A percentile compares a stretch with the other conserved stretches of the same genome.
Evolutionary conservation across 139 green algal species (phyloP).

Genomic region (Limnomonas spitsbergensis): DNA sequence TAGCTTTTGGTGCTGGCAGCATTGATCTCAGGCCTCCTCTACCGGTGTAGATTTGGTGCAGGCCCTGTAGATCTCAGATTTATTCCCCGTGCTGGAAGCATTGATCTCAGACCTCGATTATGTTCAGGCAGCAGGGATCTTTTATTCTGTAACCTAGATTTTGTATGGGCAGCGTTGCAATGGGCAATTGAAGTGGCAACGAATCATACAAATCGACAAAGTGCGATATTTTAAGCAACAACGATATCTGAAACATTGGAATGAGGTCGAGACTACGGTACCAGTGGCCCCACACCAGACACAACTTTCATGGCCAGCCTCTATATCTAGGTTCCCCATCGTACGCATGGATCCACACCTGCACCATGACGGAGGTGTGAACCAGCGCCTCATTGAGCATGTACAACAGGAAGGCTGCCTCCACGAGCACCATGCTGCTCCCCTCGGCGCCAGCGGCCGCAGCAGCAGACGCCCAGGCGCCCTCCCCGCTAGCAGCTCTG

Average conservation of each 20-base stretch:
- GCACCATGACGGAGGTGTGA: slow-evolving; percentile 69
- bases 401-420: slow-evolving; percentile 59
- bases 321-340: background rate
- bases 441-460: background rate
- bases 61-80: too few relatives aligned
- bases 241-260: background rate
- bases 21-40: too few relatives aligned
- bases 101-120: too few relatives aligned
- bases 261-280: too few relatives aligned
- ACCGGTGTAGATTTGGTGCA: too few relatives aligned
- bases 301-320: background rate
- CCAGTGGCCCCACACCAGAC: too few relatives aligned
- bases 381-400: slow-evolving; percentile 71
- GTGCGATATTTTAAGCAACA: background rate
- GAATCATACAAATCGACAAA: background rate
- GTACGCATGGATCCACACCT: slow-evolving; percentile 25
- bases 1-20: too few relatives aligned
- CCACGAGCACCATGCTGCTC: slow-evolving; percentile 37
- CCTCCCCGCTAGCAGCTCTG: background rate
- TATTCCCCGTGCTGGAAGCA: too few relatives aligned
- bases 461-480: background rate
- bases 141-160: too few relatives aligned
- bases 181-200: too few relatives aligned
- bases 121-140: too few relatives aligned
- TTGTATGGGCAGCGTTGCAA: too few relatives aligned